These are phyloP conservation scores for Ananas comosus DNA, from an alignment of 176 grass and related monocot genomes.

Conservation along the genomic window DNA sequence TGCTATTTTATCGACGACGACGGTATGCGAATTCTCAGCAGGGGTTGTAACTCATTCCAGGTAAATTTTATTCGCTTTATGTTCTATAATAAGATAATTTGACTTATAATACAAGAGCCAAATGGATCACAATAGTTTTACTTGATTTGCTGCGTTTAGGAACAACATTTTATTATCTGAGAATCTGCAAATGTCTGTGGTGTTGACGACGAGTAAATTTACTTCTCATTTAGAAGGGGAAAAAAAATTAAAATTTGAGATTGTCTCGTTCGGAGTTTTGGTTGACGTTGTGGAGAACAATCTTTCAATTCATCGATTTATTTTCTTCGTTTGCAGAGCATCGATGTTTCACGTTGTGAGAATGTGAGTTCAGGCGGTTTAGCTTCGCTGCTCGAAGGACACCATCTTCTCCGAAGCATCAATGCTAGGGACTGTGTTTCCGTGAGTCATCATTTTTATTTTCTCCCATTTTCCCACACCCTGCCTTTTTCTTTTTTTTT, in stretches of 20 bases:
- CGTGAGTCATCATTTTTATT: constrained; percentile 17
- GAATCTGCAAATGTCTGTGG: too few species aligned
- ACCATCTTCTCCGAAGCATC: constrained; percentile 51
- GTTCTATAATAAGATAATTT: too few species aligned
- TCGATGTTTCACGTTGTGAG: constrained; percentile 87
- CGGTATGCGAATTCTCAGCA: constrained; percentile 64
- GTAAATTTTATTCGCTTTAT: constrained; percentile 24
- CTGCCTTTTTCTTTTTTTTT: not conserved
- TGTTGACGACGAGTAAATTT: too few species aligned
- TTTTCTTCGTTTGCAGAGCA: constrained; percentile 39
- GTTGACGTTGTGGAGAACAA: too few species aligned
- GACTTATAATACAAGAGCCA: too few species aligned
- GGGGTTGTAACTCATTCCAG: constrained; percentile 52
- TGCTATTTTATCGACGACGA: constrained; percentile 78
- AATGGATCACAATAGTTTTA: too few species aligned
- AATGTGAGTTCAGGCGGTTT: constrained; percentile 74
- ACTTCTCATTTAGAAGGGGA: too few species aligned
- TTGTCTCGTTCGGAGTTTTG: too few species aligned
- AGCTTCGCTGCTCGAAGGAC: constrained; percentile 60
- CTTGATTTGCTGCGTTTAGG: too few species aligned
- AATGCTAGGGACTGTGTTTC: constrained; percentile 63
- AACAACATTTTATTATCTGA: too few species aligned
- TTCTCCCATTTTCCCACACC: too few species aligned
- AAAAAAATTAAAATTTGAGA: too few species aligned
- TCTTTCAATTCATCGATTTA: not conserved